Conservation (phyloP, 306 rosid genomes). For the Acacia confusa region DNA sequence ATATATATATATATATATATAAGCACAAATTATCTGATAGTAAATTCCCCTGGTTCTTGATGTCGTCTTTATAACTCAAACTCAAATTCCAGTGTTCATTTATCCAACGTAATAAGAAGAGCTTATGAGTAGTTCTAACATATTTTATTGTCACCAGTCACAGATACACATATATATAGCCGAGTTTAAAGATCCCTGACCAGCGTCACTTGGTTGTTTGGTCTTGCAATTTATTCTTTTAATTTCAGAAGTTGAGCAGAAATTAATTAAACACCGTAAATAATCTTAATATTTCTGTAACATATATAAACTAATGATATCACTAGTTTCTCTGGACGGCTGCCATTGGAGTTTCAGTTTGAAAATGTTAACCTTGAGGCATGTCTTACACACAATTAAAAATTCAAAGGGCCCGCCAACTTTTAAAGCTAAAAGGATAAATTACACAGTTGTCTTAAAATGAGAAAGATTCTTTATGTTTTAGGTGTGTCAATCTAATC, state of each 20-base stretch:
- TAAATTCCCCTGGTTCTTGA: constrained; percentile 34
- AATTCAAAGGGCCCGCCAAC: not conserved
- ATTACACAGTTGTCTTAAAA: not conserved
- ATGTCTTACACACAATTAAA: not conserved
- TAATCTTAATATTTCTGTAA: not conserved
- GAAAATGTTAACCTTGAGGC: not conserved
- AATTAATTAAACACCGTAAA: not conserved
- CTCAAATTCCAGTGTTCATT: constrained; percentile 36
- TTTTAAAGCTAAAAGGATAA: not conserved
- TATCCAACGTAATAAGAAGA: constrained; percentile 16
- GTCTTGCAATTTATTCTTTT: not conserved
- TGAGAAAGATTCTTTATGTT: not conserved
- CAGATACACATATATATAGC: not conserved
- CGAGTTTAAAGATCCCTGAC: not conserved
- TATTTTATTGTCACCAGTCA: not conserved
- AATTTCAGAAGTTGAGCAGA: not conserved
- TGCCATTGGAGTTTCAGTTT: not conserved
- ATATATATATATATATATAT: constrained; percentile 17
- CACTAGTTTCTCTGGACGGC: not conserved
- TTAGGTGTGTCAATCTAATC: not conserved
- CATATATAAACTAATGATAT: not conserved
- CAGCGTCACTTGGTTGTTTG: not conserved
- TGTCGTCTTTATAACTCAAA: constrained; percentile 55
- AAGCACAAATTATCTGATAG: constrained; percentile 3
- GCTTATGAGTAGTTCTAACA: not conserved